Evolutionary conservation across 805 yeast species (phyloP).

Genomic region (Ogataea thermomethanolica): DNA sequence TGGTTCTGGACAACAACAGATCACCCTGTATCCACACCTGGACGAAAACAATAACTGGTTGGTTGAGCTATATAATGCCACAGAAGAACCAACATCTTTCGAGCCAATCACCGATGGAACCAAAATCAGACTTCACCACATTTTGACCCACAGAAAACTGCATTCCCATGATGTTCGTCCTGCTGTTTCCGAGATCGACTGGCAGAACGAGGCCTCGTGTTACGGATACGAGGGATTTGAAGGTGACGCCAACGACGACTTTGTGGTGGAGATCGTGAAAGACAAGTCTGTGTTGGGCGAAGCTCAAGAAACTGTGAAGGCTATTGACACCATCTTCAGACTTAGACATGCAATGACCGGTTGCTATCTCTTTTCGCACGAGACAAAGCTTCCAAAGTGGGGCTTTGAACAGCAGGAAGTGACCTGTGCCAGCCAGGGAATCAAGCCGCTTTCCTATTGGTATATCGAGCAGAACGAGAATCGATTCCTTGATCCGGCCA

Average conservation of each 20-base stretch:
- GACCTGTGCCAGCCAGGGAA: constrained; percentile 71
- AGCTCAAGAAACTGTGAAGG: constrained; percentile 55
- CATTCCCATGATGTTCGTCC: constrained; percentile 84
- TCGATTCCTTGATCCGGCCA: constrained; percentile 37
- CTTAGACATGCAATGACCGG: constrained; percentile 79
- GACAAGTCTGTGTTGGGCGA: constrained; percentile 45
- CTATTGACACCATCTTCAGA: constrained; percentile 68
- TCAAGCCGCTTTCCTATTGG: constrained; percentile 60
- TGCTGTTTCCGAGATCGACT: constrained; percentile 70
- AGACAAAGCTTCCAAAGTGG: constrained; percentile 75
- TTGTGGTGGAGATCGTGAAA: constrained; percentile 68
- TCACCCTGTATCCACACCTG: constrained; percentile 75
- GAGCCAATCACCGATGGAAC: constrained; percentile 64
- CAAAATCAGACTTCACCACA: constrained; percentile 65
- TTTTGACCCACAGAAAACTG: constrained; percentile 56
- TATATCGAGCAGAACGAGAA: constrained; percentile 69
- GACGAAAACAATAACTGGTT: constrained; percentile 73
- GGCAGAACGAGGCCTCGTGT: constrained; percentile 80
- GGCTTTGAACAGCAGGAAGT: constrained; percentile 85
- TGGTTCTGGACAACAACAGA: constrained; percentile 82
- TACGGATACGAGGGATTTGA: constrained; percentile 74
- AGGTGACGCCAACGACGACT: constrained; percentile 85
- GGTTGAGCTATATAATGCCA: constrained; percentile 62
- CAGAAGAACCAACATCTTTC: constrained; percentile 54
- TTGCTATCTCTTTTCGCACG: constrained; percentile 72